Evolutionary conservation across 441 rosid species (phyloP), one percentile per base, ranked within the genome.

Genomic region (Viola pubescens): DNA sequence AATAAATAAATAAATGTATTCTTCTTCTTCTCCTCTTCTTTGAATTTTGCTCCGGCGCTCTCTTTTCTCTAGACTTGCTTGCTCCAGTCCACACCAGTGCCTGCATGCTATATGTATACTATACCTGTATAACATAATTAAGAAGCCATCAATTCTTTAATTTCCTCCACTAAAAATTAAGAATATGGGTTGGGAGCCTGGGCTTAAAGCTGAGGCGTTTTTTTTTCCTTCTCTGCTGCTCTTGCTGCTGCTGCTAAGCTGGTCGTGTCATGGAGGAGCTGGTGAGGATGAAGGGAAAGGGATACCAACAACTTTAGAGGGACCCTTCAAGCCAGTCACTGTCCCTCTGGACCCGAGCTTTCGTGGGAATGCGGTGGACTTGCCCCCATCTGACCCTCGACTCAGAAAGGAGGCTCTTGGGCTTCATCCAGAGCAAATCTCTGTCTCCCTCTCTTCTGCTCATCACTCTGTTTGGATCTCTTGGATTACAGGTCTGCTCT

Each of bases 341-440:
- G 75, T 74, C 45, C 86, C 88, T 41, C 78, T 85, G 9, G 86
- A 91, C 74, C 58, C 60, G 60, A 82, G 67, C 69, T 80, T 85
- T 60, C 65, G 79, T n/a, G 80, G 80, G 4, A 43, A 71, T 62
- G 80, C 81, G 12, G 49, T 75, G 14, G 98, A 91, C 78, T 80
- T 91, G 76, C 94, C 98, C 9, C 81, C 73, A 48, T 60, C 80
- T 39, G 82, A 84, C 62, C 84, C 78, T 51, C 82, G 79, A 7
- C 67, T 86, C 37, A 77, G 64, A 55, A 58, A 75, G 70, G 60
- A 66, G 4, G 79, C 44, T 46, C n/a, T n/a, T 9, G 67, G 70
- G 54, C 78, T 79, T 62, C 70, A 58, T 63, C 98, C 96, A n/a
- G 85, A 88, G 60, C 98, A 91, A 73, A 80, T 91, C 66, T 81